These are phyloP conservation scores for Trichomonascus vanleenenianus DNA, from an alignment of 805 yeast genomes.

Conservation along the genomic window DNA sequence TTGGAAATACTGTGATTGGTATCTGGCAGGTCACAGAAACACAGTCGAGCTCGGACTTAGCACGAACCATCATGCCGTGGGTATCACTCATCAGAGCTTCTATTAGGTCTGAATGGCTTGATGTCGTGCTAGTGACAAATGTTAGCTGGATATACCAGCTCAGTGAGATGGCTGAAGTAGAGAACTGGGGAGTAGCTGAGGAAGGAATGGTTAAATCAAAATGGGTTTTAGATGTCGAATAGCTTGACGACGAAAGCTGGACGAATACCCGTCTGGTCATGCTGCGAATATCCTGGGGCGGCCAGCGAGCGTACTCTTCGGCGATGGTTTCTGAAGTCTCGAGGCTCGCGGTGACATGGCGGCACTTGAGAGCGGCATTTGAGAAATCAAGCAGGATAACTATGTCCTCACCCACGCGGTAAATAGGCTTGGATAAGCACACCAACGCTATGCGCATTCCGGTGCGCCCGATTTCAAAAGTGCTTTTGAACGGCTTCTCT, in stretches of 20 bases:
- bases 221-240: slow-evolving; percentile 17
- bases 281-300: neutral
- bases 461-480: slow-evolving; percentile 36
- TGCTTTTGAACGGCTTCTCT: slow-evolving; percentile 15
- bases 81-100: slow-evolving; percentile 30
- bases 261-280: slow-evolving; percentile 22
- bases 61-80: slow-evolving; percentile 12
- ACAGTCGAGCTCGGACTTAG: slow-evolving; percentile 14
- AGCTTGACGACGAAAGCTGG: slow-evolving; percentile 19
- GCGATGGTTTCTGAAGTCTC: slow-evolving; percentile 31
- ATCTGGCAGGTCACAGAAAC: slow-evolving; percentile 34
- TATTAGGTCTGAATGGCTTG: slow-evolving; percentile 16
- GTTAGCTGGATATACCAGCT: slow-evolving; percentile 28
- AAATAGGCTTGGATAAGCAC: slow-evolving; percentile 27
- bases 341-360: slow-evolving; percentile 33
- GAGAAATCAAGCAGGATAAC: slow-evolving; percentile 32
- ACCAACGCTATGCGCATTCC: slow-evolving; percentile 34
- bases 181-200: slow-evolving; percentile 29
- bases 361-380: slow-evolving; percentile 24
- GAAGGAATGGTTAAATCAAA: slow-evolving; percentile 29
- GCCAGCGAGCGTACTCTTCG: neutral
- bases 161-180: slow-evolving; percentile 24
- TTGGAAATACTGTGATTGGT: slow-evolving; percentile 40
- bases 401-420: slow-evolving; percentile 39
- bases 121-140: slow-evolving; percentile 19